phyloP scores from a whole-genome alignment of 2,329 filamentous ascomycete species.

The Shiraia sp. region DNA sequence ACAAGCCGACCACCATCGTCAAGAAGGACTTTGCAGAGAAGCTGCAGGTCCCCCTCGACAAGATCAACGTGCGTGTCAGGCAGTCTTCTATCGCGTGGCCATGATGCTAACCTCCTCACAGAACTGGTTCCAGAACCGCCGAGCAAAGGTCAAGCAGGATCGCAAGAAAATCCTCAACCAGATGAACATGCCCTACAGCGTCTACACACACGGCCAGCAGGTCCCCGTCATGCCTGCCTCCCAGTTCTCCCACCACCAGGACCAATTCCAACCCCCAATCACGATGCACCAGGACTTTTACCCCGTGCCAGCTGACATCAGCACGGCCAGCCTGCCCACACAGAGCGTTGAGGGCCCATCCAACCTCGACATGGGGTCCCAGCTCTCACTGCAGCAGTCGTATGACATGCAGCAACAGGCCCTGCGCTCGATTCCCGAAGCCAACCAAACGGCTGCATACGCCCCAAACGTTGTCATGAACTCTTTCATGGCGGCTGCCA shows the following conservation, averaged over 20 bases:
- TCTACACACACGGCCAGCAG: too few species aligned
- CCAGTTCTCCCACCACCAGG: conserved; percentile 19
- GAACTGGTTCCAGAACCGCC: conserved; percentile 60
- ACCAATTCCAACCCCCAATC: conserved; percentile 33
- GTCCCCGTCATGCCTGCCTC: conserved; percentile 27
- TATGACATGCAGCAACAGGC: conserved; percentile 43
- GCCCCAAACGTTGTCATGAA: conserved; percentile 41
- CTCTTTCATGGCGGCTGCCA: conserved; percentile 42
- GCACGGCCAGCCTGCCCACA: conserved; percentile 38
- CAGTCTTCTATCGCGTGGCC: neutral
- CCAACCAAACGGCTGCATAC: conserved; percentile 29
- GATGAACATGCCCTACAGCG: conserved; percentile 40
- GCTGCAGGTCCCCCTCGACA: conserved; percentile 55
- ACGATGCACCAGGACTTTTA: conserved; percentile 33
- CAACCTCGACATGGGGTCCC: conserved; percentile 34
- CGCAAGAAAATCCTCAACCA: conserved; percentile 51
- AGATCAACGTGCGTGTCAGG: conserved; percentile 54
- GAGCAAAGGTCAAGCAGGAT: conserved; percentile 58
- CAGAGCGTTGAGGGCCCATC: conserved; percentile 37
- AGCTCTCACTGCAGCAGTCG: conserved; percentile 36
- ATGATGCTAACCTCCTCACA: conserved; percentile 40
- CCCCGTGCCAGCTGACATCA: conserved; percentile 39
- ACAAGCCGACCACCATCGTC: conserved; percentile 54
- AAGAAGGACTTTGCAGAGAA: conserved; percentile 56
- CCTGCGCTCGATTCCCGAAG: conserved; percentile 40